Evolutionary conservation across 2,329 filamentous ascomycete species (phyloP), one percentile per base, ranked within the genome.

Genomic region (Penicillium sp.): DNA sequence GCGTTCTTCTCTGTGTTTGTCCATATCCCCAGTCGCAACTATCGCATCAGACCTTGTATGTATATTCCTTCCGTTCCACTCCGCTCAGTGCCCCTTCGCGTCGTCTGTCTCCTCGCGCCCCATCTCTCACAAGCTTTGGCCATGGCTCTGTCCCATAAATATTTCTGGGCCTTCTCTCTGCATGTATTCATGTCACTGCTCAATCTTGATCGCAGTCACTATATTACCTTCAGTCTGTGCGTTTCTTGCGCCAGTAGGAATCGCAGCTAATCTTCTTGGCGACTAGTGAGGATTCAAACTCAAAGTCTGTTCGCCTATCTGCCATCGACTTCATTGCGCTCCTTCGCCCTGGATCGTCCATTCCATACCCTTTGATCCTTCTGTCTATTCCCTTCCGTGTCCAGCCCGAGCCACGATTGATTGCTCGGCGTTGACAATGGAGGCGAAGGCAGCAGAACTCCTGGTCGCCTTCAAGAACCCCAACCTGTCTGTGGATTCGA

Each of bases 401-500:
- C 23, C 63, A 35, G 58, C 45, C 46, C 43, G 44, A 48, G 36
- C 40, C 34, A 40, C 56, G 30, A 27, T 53, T 44, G 7, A 52
- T 39, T 30, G 53, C 44, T 53, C 54, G 39, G 35, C 52, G 23
- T 43, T 50, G 19, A 70, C 50, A 56, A 85, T 86, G 83, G 82
- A 85, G 67, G 74, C 78, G 61, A 81, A 83, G 69, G 81, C 81
- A 47, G 72, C 74, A 41, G 78, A 78, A 58, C 76, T 84, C 56
- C 70, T 84, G 61, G 76, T 74, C 53, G 75, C 78, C 48, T 75
- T 84, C 58, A 82, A 82, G 69, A 80, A 81, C 71, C 82, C 84
- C 63, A 88, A 90, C 64, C 80, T 82, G 35, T 81, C 84, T 45
- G 78, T 90, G 64, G 88, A 92, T 66, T 75, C 80, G 47, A 91